These are phyloP conservation scores for Amanita subjunquillea DNA, from an alignment of 768 basidiomycete genomes.

Conservation along the genomic window DNA sequence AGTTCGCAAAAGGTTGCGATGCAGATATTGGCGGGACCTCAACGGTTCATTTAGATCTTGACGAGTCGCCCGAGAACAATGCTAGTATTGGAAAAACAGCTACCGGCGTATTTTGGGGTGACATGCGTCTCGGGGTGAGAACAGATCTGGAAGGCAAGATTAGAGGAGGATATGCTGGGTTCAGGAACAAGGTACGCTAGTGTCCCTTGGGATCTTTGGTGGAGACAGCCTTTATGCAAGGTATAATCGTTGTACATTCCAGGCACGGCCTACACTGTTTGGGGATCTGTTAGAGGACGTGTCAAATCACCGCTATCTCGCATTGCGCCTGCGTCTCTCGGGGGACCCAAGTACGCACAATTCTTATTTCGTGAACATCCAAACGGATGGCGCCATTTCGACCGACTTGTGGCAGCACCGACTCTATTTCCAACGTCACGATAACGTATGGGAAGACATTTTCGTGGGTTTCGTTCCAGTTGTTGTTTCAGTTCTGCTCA, in stretches of 20 bases:
- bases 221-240: not conserved
- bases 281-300: slow-evolving; percentile 82
- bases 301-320: slow-evolving; percentile 70
- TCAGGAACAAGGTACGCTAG: slow-evolving; percentile 63
- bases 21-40: slow-evolving; percentile 81
- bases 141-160: slow-evolving; percentile 58
- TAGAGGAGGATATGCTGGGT: slow-evolving; percentile 84
- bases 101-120: slow-evolving; percentile 70
- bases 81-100: slow-evolving; percentile 34
- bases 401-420: slow-evolving; percentile 94
- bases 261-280: slow-evolving; percentile 77
- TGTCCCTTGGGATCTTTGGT: not conserved
- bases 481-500: no score
- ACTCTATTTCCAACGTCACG: slow-evolving; percentile 61
- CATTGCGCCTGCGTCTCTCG: slow-evolving; percentile 65
- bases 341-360: slow-evolving; percentile 70
- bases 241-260: not conserved
- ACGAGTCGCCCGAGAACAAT: slow-evolving; percentile 37
- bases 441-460: slow-evolving; percentile 73
- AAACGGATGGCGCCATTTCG: slow-evolving; percentile 73
- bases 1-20: slow-evolving; percentile 79
- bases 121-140: slow-evolving; percentile 62
- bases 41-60: slow-evolving; percentile 66
- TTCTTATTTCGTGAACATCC: slow-evolving; percentile 91
- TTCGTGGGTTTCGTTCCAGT: slow-evolving; percentile 39